These are phyloP conservation scores for Hypoxylon sp. DNA, from an alignment of 2,329 filamentous ascomycete species.

Conservation along the genomic window DNA sequence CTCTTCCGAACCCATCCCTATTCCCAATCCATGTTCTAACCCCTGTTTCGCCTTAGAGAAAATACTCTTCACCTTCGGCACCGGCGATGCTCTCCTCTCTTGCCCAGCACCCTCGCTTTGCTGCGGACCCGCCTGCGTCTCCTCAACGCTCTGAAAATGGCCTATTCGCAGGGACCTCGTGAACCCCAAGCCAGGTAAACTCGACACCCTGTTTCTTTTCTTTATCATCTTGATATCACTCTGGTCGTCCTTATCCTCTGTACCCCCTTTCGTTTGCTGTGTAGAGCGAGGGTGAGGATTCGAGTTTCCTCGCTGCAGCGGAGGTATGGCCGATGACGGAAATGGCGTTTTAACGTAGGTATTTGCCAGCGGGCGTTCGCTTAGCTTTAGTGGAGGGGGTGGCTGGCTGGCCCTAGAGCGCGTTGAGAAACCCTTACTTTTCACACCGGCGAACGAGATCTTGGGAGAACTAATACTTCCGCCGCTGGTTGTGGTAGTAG, in stretches of 20 bases:
- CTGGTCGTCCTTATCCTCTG: conserved; percentile 7
- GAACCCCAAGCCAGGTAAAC: conserved; percentile 30
- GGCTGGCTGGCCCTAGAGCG: conserved; percentile 28
- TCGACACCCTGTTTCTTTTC: conserved; percentile 43
- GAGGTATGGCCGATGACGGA: conserved; percentile 12
- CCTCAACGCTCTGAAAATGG: conserved; percentile 13
- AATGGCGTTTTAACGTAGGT: conserved; percentile 49
- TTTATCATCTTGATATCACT: background rate
- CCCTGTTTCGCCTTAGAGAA: conserved; percentile 48
- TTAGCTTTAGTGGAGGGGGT: conserved; percentile 48
- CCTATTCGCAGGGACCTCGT: conserved; percentile 23
- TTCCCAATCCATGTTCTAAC: conserved; percentile 25
- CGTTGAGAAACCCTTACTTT: conserved; percentile 42
- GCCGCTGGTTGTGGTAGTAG: background rate
- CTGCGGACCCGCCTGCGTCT: background rate
- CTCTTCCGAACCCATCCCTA: conserved; percentile 41
- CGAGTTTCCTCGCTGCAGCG: conserved; percentile 5
- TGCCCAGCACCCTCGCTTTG: conserved; percentile 9
- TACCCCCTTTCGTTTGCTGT: background rate
- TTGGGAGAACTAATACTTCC: conserved; percentile 1
- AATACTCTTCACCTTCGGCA: conserved; percentile 47
- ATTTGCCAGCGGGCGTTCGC: conserved; percentile 40
- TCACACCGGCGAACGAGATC: conserved; percentile 40
- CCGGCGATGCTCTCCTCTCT: conserved; percentile 25
- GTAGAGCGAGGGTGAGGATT: background rate